Evolutionary conservation across 345 rosid species (phyloP).

Genomic region (Lepidium sativum): DNA sequence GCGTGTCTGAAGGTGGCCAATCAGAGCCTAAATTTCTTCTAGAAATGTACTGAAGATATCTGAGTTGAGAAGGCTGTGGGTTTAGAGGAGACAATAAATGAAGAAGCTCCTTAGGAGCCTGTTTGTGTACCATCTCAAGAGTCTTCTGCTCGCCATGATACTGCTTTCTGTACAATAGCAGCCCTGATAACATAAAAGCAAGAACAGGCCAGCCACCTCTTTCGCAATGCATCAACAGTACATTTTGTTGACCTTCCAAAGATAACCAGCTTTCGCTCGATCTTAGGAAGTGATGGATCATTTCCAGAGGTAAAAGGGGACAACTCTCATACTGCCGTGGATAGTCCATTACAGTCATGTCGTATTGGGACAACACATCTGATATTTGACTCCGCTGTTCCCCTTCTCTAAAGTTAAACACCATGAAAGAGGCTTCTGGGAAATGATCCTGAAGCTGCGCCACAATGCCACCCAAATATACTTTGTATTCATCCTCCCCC

Average conservation of each 20-base stretch:
- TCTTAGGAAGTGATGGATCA: conserved; percentile 86
- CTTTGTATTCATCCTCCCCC: conserved; percentile 91
- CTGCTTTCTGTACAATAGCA: conserved; percentile 72
- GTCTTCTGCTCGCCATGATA: conserved; percentile 94
- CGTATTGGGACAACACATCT: conserved; percentile 75
- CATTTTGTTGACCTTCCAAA: conserved; percentile 89
- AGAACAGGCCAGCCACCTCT: conserved; percentile 98
- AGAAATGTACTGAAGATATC: conserved; percentile 96
- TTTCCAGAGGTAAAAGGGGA: conserved; percentile 81
- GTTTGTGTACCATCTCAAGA: conserved; percentile 96
- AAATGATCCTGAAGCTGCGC: conserved; percentile 90
- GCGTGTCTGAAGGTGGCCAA: conserved; percentile 95
- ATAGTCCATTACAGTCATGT: conserved; percentile 98
- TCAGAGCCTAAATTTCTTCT: conserved; percentile 81
- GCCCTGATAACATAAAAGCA: conserved; percentile 95
- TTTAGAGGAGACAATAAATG: conserved; percentile 74
- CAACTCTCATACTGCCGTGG: conserved; percentile 90
- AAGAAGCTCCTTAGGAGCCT: conserved; percentile 91
- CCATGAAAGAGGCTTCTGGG: conserved; percentile 98
- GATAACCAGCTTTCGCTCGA: conserved; percentile 96
- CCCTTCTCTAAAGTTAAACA: conserved; percentile 92
- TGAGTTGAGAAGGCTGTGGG: conserved; percentile 91
- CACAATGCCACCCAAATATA: conserved; percentile 88
- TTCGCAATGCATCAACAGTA: conserved; percentile 91
- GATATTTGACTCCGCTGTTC: conserved; percentile 83